Percentiles rank a stretch among this genome's conserved stretches.
phyloP scores from a whole-genome alignment of 1,139 yeast genomes.

The Debaryomycetaceae sp. region DNA sequence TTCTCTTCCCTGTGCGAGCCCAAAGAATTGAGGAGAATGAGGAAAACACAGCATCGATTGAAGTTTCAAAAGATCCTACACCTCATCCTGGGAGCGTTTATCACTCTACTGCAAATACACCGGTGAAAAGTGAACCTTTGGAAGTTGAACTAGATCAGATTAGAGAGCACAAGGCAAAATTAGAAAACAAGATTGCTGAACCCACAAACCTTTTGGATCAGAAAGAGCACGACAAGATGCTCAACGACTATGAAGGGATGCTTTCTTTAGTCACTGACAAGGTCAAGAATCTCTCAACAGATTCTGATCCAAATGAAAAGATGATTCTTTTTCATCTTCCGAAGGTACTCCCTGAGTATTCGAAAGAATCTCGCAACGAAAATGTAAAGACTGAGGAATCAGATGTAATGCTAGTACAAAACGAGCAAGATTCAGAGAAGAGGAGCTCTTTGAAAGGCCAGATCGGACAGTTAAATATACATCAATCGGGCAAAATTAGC shows the following conservation, averaged over 20 bases:
- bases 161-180: constrained; percentile 24
- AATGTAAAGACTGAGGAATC: constrained; percentile 7
- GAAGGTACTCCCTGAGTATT: constrained; percentile 56
- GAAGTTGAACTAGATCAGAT: constrained; percentile 28
- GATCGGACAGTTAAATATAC: constrained; percentile 70
- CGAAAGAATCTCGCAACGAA: constrained; percentile 5
- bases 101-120: constrained; percentile 19
- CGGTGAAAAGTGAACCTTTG: constrained; percentile 33
- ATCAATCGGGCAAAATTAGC: constrained; percentile 76
- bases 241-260: constrained; percentile 32
- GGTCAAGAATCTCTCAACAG: constrained; percentile 21
- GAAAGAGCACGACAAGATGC: constrained; percentile 29
- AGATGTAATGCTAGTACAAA: constrained; percentile 4
- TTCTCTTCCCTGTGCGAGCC: constrained; percentile 44
- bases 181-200: constrained; percentile 29
- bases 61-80: constrained; percentile 9
- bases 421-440: constrained; percentile 8
- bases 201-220: constrained; percentile 27
- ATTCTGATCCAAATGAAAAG: constrained; percentile 5
- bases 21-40: constrained; percentile 17
- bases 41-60: not conserved
- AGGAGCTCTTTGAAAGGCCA: constrained; percentile 40
- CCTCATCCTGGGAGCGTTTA: constrained; percentile 12
- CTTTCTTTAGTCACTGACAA: constrained; percentile 23
- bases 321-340: constrained; percentile 72